A percentile compares a stretch with the other conserved stretches of the same genome.
These are phyloP conservation scores for Polymyxa betae DNA, from an alignment of 208 protist genomes.

Conservation along the genomic window DNA sequence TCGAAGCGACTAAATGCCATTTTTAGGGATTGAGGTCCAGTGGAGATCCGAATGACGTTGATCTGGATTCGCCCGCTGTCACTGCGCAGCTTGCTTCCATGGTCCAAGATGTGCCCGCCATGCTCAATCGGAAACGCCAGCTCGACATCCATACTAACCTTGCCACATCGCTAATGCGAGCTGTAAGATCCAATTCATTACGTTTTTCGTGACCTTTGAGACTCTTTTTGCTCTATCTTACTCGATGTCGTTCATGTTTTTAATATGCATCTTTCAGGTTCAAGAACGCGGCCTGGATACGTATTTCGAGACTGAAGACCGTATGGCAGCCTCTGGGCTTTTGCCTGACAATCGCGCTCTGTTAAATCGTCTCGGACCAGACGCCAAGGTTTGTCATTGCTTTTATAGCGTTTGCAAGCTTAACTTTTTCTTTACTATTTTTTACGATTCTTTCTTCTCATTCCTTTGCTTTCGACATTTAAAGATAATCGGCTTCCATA, in stretches of 20 bases:
- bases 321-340: conserved; percentile 66
- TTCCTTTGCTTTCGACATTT: no score
- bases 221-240: background rate
- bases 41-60: background rate
- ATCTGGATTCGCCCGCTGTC: background rate
- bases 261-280: background rate
- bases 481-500: no score
- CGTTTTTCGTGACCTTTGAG: background rate
- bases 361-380: background rate
- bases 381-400: no score
- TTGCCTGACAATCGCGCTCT: background rate
- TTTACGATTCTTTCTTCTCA: no score
- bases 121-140: conserved; percentile 73
- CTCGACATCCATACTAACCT: conserved; percentile 78
- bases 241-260: background rate
- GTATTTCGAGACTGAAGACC: conserved; percentile 74
- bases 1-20: no score
- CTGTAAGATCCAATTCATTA: conserved; percentile 67
- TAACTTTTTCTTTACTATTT: no score
- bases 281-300: conserved; percentile 72
- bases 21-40: background rate
- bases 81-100: conserved; percentile 13
- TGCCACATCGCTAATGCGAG: conserved; percentile 73
- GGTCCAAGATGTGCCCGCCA: conserved; percentile 62
- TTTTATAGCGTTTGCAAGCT: no score